phyloP scores from a whole-genome alignment of 495 filamentous ascomycete genomes.

The Tuber calosporum region DNA sequence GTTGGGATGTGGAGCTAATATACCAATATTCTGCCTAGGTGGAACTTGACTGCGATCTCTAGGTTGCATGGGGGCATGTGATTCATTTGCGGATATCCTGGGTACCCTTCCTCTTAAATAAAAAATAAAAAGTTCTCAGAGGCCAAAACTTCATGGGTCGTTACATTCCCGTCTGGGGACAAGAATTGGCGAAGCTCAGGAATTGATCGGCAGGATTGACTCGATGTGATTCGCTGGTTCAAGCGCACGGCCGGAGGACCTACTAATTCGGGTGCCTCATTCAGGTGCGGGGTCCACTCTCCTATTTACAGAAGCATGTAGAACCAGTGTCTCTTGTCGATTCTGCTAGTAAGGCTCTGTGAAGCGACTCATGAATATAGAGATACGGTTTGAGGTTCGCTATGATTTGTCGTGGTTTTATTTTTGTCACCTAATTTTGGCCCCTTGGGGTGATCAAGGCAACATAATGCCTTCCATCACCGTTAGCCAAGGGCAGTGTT shows the following conservation, averaged over 20 bases:
- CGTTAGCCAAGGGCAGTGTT: not conserved
- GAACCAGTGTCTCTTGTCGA: not conserved
- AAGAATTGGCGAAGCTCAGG: not conserved
- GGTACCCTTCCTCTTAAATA: not conserved
- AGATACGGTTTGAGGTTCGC: not conserved
- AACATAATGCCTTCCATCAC: not conserved
- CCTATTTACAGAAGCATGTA: not conserved
- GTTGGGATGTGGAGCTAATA: not conserved
- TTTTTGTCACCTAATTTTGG: not conserved
- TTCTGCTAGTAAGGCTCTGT: not conserved
- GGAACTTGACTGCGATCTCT: not conserved
- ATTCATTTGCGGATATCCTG: conserved; percentile 22
- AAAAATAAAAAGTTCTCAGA: not conserved
- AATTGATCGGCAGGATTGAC: not conserved
- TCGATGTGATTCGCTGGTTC: not conserved
- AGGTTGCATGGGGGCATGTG: conserved; percentile 17
- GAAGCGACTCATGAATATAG: not conserved
- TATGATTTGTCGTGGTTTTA: not conserved
- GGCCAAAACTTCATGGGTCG: not conserved
- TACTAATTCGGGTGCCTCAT: not conserved
- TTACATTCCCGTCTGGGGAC: not conserved
- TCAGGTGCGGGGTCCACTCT: not conserved
- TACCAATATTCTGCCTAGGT: not conserved
- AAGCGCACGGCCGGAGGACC: not conserved
- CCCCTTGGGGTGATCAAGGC: not conserved